Evolutionary conservation across 176 grass and related monocot genomes (phyloP), one percentile per base, ranked within the genome.

Genomic region (Cymbopogon citratus): DNA sequence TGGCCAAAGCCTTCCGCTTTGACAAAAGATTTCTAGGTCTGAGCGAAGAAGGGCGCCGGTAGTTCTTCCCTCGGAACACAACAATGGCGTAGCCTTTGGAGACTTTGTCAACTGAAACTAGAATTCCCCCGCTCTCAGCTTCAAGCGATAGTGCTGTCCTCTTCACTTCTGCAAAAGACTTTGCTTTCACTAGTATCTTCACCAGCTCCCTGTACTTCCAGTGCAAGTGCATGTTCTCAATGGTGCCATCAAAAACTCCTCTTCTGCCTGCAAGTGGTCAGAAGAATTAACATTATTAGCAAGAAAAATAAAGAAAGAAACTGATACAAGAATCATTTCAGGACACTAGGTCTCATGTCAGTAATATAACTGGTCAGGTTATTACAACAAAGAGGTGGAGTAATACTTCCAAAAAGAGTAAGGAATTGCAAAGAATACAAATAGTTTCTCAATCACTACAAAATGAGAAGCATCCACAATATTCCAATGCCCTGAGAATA

Each of bases 171-270:
- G 69, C 74, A 77, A 93, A 89, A 69, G 80, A 88, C 54, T 91
- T 95, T 31, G 80, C 65, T 80, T 94, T 98, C 38, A 95, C 81
- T 71, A 93, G 66, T 63, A 98, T 85, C 76, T 98, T 98, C 26
- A 98, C 92, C 18, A 95, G 41, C 80, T 98, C 95, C 82, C 95
- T 92, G 80, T 98, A 94, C 29, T 98, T 98, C 95, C 95, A 98
- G 78, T 98, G 95, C 88, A 98, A 89, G 86, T 98, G 95, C 92
- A 98, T 98, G 62, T 95, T 98, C 77, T 98, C 95, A 26, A 95
- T 87, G 19, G 92, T 94, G 63, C 92, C 95, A 25, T 94, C 92
- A 88, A 98, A 98, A 80, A 98, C 92, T 75, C 95, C 92, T 84
- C 95, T 92, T 78, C 92, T 98, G 19, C 92, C 95, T 93, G 85